phyloP scores from a whole-genome alignment of 192 early-diverging fungal species.

The Glomus cerebriforme region DNA sequence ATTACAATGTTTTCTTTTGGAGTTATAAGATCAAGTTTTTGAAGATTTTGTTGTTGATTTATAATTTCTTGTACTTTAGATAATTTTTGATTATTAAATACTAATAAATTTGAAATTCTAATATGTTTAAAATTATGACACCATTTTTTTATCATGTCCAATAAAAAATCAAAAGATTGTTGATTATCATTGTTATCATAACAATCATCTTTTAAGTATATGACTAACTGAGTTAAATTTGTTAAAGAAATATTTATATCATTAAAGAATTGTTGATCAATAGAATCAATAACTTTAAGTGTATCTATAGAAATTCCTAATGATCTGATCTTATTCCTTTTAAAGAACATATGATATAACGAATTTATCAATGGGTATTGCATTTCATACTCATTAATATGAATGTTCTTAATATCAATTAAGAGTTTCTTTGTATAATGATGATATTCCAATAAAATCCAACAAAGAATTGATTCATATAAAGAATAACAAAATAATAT shows the following conservation, averaged over 20 bases:
- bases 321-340: neutral
- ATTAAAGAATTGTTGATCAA: neutral
- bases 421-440: neutral
- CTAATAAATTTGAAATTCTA: neutral
- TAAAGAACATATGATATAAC: neutral
- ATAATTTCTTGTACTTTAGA: neutral
- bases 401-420: neutral
- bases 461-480: neutral
- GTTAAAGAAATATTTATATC: neutral
- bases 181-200: neutral
- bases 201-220: neutral
- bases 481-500: neutral
- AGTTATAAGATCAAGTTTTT: neutral
- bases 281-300: neutral
- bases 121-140: neutral
- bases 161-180: neutral
- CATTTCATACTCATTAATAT: neutral
- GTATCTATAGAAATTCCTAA: neutral
- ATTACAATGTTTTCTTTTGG: neutral
- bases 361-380: neutral
- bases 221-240: neutral
- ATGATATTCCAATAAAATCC: neutral
- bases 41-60: neutral
- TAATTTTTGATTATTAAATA: neutral
- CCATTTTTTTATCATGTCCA: neutral